These are phyloP conservation scores for Alloteropsis semialata DNA, from an alignment of 176 grass and related monocot genomes.

Conservation along the genomic window DNA sequence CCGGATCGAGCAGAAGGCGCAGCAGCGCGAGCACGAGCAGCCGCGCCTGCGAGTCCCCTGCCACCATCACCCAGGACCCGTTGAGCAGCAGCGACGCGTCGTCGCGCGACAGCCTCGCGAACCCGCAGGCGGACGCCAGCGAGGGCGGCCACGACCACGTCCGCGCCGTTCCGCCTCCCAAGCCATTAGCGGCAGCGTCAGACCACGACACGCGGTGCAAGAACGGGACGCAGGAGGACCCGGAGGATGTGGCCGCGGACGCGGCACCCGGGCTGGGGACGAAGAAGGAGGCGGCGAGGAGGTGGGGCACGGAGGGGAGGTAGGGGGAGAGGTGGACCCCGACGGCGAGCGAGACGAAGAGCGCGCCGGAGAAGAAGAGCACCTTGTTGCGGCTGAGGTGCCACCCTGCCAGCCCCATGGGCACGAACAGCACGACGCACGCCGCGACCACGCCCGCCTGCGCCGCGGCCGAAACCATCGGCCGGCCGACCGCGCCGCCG, in stretches of 20 bases:
- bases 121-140: slow-evolving; percentile 54
- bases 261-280: neutral
- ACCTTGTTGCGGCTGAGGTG: slow-evolving; percentile 98
- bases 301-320: slow-evolving; percentile 64
- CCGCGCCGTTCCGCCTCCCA: neutral
- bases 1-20: slow-evolving; percentile 69
- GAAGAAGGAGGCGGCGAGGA: slow-evolving; percentile 58
- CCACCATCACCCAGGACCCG: slow-evolving; percentile 87
- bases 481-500: neutral
- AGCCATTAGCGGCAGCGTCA: neutral
- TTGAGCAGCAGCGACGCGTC: slow-evolving; percentile 79
- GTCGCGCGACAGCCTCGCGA: slow-evolving; percentile 59
- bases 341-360: slow-evolving; percentile 93
- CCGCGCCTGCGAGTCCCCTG: slow-evolving; percentile 92
- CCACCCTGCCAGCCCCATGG: slow-evolving; percentile 93
- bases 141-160: slow-evolving; percentile 70
- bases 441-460: slow-evolving; percentile 80
- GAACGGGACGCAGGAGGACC: slow-evolving; percentile 57
- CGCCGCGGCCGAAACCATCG: slow-evolving; percentile 44
- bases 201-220: slow-evolving; percentile 70
- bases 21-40: slow-evolving; percentile 79
- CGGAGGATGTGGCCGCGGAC: neutral
- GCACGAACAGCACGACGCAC: slow-evolving; percentile 86
- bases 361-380: slow-evolving; percentile 94
- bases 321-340: slow-evolving; percentile 86